Evolutionary conservation across 2,329 filamentous ascomycete species (phyloP), one percentile per base, ranked within the genome.

Genomic region (Aspergillus glaucus): DNA sequence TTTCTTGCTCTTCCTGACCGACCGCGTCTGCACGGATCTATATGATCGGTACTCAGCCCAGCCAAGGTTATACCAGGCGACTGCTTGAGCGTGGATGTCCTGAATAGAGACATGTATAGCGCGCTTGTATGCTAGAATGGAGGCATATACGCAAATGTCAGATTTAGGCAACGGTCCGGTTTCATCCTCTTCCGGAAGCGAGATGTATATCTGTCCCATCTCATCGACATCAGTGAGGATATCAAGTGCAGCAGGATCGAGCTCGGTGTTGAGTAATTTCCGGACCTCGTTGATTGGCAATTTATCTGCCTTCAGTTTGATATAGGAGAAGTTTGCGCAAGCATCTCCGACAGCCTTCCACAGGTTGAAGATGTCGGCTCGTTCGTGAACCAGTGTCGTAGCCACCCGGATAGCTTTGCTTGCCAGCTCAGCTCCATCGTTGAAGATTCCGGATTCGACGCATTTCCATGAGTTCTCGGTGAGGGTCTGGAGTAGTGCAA

Each of bases 21-120:
- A 32, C 78, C 79, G 17, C 12, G 53, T 48, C 12, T 62, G 60
- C 42, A 88, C 74, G 61, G 82, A 88, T 9, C 76, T 73, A 62
- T 94, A 88, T 0, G 90, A 87, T 41, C 86, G 81, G 63, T 93
- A 83, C 66, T 98, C 93, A 1, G 88, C 87, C 88, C 91, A 97
- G 39, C 93, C 93, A 15, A 98, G 75, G 61, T 98, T 98, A 70
- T 95, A 98, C 79, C 92, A 93, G 0, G 91, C 88, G n/a, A 97
- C 88, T 1, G 93, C 88, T 68, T 94, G 91, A 3, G 92, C 91
- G 65, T 96, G 88, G 6, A 81, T 66, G 62, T 98, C 91, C 50
- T 84, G 75, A 1, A 82, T 74, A 14, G 85, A 86, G 36, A 84
- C 79, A 57, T 86, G 74, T 12, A 97, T 84, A 6, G 90, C 90